Conservation (phyloP, 148 eudicot genomes). For the Beta vulgaris region DNA sequence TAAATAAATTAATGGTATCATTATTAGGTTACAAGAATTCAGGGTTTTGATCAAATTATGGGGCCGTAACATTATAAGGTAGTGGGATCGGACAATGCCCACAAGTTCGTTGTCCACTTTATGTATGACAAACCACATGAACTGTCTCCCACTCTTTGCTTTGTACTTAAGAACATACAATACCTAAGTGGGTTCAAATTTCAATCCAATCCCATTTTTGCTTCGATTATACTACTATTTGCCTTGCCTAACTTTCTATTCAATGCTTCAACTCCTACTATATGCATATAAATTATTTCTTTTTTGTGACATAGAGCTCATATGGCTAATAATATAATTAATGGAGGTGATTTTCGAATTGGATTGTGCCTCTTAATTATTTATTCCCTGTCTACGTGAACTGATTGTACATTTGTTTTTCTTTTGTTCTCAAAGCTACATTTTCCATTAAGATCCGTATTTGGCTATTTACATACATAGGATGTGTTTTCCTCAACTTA, state of each 20-base stretch:
- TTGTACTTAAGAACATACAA: constrained; percentile 19
- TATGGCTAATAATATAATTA: no score
- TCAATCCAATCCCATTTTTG: constrained; percentile 10
- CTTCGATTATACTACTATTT: constrained; percentile 7
- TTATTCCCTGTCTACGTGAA: no score
- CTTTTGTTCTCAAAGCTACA: no score
- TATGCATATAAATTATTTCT: no score
- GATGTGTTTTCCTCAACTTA: no score
- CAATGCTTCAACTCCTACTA: background rate
- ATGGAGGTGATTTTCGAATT: no score
- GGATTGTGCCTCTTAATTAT: no score
- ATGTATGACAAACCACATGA: constrained; percentile 36
- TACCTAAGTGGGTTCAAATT: constrained; percentile 8
- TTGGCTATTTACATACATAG: no score
- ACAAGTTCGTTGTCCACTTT: constrained; percentile 27
- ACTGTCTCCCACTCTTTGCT: constrained; percentile 36
- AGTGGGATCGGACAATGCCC: constrained; percentile 21
- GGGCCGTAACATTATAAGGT: constrained; percentile 11
- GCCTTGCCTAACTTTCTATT: constrained; percentile 16
- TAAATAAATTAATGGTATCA: background rate
- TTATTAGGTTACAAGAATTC: constrained; percentile 18
- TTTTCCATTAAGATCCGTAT: no score
- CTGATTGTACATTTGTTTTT: no score
- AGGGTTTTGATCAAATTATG: constrained; percentile 10
- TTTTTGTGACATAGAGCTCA: no score